These are phyloP conservation scores for Phytophthora niederhauseri DNA, from an alignment of 352 stramenopile species.

Conservation along the genomic window DNA sequence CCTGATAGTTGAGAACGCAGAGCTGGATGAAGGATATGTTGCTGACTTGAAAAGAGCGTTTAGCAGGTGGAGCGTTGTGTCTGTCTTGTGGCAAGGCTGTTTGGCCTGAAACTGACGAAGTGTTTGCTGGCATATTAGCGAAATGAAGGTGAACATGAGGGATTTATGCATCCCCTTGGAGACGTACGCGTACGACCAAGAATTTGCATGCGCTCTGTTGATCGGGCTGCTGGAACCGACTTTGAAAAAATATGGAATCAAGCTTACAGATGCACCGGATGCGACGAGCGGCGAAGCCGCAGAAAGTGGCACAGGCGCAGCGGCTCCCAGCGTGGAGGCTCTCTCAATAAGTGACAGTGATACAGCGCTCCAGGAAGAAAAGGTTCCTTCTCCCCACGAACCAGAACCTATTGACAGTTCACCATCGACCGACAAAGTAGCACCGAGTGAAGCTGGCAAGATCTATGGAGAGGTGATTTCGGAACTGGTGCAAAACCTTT, in stretches of 20 bases:
- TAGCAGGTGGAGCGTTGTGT: constrained; percentile 30
- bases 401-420: constrained; percentile 16
- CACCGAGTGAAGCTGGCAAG: constrained; percentile 29
- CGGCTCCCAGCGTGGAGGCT: constrained; percentile 6
- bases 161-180: constrained; percentile 84
- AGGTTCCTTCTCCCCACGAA: constrained; percentile 15
- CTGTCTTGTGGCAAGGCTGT: neutral
- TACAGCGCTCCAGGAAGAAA: constrained; percentile 21
- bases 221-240: constrained; percentile 76
- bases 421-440: constrained; percentile 8
- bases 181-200: constrained; percentile 84
- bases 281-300: constrained; percentile 2
- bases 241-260: constrained; percentile 70
- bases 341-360: constrained; percentile 24
- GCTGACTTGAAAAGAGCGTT: constrained; percentile 59
- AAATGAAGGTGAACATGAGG: constrained; percentile 89
- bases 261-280: constrained; percentile 31
- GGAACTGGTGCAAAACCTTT: constrained; percentile 73
- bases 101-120: constrained; percentile 3
- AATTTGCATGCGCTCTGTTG: constrained; percentile 72
- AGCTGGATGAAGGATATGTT: constrained; percentile 79
- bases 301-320: constrained; percentile 1
- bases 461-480: constrained; percentile 78
- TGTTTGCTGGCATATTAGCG: constrained; percentile 40
- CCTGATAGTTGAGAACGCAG: constrained; percentile 42